phyloP scores from a whole-genome alignment of 164 flowering plant species.

The Aristolochia californica region DNA sequence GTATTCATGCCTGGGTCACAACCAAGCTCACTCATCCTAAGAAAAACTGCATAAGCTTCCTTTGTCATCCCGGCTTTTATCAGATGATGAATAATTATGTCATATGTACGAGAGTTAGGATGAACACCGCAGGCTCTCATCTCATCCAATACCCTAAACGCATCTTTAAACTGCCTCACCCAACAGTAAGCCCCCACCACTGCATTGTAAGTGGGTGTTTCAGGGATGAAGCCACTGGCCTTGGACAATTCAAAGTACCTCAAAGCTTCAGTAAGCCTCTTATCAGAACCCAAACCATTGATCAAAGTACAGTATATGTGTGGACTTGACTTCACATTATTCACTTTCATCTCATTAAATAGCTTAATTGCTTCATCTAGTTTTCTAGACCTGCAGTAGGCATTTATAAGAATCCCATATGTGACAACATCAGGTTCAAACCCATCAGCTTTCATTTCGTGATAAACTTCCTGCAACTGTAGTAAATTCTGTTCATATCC shows the following conservation, averaged over 20 bases:
- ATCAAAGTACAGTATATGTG: conserved; percentile 50
- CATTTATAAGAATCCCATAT: conserved; percentile 19
- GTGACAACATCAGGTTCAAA: conserved; percentile 21
- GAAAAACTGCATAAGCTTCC: conserved; percentile 51
- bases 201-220: conserved; percentile 72
- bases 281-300: conserved; percentile 56
- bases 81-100: conserved; percentile 66
- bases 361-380: conserved; percentile 15
- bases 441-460: conserved; percentile 42
- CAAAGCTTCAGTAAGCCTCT: conserved; percentile 55
- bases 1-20: conserved; percentile 61
- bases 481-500: conserved; percentile 41
- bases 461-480: conserved; percentile 41
- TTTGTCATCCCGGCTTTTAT: conserved; percentile 32
- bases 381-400: conserved; percentile 12
- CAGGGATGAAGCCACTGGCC: conserved; percentile 38
- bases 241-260: conserved; percentile 45
- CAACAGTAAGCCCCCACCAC: conserved; percentile 69
- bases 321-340: conserved; percentile 13
- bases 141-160: conserved; percentile 46
- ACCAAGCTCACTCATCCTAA: conserved; percentile 40
- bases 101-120: conserved; percentile 67
- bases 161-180: conserved; percentile 44
- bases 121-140: conserved; percentile 53
- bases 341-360: conserved; percentile 13